phyloP scores from a whole-genome alignment of 106 monocot genomes.

The Apostasia ramifera region DNA sequence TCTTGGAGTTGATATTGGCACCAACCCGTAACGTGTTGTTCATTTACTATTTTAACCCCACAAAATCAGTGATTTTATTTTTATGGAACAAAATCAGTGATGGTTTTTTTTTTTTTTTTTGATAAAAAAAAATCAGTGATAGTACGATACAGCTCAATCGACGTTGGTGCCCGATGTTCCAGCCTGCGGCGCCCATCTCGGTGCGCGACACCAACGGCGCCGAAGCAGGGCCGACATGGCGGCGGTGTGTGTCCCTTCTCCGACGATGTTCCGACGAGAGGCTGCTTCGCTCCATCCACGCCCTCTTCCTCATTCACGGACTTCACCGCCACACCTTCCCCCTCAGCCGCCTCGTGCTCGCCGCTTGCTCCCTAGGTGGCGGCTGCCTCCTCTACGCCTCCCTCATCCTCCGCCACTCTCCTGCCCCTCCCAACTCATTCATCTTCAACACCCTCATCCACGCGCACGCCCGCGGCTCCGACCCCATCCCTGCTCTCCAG shows the following conservation, averaged over 20 bases:
- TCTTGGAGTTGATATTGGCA: not conserved
- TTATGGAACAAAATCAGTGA: too few species aligned
- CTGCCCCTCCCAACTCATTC: constrained; percentile 31
- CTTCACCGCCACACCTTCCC: constrained; percentile 16
- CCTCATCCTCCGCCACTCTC: constrained; percentile 32
- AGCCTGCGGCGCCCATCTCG: not conserved
- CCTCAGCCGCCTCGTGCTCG: constrained; percentile 35
- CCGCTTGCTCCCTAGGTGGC: constrained; percentile 14
- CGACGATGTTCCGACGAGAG: constrained; percentile 14
- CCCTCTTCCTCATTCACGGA: constrained; percentile 17
- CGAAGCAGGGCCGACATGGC: not conserved
- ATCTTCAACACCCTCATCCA: constrained; percentile 32
- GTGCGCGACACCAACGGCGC: not conserved
- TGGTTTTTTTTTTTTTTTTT: too few species aligned
- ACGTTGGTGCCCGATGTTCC: too few species aligned
- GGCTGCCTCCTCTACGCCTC: constrained; percentile 24
- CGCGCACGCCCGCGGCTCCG: constrained; percentile 12
- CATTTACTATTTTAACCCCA: too few species aligned
- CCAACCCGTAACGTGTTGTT: not conserved
- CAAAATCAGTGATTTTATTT: too few species aligned
- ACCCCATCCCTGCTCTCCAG: constrained; percentile 15
- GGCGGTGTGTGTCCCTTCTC: constrained; percentile 24
- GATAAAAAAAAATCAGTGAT: too few species aligned
- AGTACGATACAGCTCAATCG: too few species aligned
- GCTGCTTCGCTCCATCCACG: constrained; percentile 30